Evolutionary conservation across 2,329 filamentous ascomycete genomes (phyloP).

Genomic region (Aspergillus pseudoterreus): DNA sequence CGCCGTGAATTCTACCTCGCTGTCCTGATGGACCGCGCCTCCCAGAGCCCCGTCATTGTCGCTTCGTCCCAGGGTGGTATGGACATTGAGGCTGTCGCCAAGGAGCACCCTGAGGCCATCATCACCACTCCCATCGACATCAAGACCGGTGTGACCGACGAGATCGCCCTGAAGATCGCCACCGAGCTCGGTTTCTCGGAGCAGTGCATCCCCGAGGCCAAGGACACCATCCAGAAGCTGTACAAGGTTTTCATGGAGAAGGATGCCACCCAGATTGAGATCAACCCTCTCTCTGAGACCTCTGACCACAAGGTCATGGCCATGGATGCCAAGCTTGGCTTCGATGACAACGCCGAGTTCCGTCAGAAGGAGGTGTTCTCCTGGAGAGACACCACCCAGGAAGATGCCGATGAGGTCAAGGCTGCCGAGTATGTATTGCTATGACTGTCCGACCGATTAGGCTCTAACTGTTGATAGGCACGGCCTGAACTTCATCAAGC

Average conservation of each 20-base stretch:
- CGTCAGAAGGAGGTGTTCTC: slow-evolving; percentile 94
- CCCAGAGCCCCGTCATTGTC: slow-evolving; percentile 90
- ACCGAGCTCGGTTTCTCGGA: slow-evolving; percentile 94
- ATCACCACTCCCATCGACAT: slow-evolving; percentile 92
- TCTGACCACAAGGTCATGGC: slow-evolving; percentile 96
- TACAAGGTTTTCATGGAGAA: slow-evolving; percentile 99
- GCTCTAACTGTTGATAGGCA: slow-evolving; percentile 29
- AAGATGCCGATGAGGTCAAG: slow-evolving; percentile 96
- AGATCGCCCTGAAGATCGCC: slow-evolving; percentile 86
- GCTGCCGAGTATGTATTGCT: slow-evolving; percentile 67
- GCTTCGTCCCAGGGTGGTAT: slow-evolving; percentile 98
- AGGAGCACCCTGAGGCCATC: slow-evolving; percentile 95
- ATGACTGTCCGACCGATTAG: background rate
- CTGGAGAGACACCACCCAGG: slow-evolving; percentile 91
- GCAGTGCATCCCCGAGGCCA: slow-evolving; percentile 94
- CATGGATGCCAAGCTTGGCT: slow-evolving; percentile 99
- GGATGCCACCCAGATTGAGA: slow-evolving; percentile 98
- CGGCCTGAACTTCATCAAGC: slow-evolving; percentile 99
- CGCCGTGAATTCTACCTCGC: slow-evolving; percentile 98
- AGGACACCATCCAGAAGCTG: slow-evolving; percentile 95
- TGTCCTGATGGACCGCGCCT: slow-evolving; percentile 93
- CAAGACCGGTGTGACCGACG: slow-evolving; percentile 90
- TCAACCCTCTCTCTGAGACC: slow-evolving; percentile 98
- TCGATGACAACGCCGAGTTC: slow-evolving; percentile 99
- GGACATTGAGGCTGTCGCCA: slow-evolving; percentile 98